phyloP scores from a whole-genome alignment of 164 flowering plant genomes.

The Magnolia officinalis region DNA sequence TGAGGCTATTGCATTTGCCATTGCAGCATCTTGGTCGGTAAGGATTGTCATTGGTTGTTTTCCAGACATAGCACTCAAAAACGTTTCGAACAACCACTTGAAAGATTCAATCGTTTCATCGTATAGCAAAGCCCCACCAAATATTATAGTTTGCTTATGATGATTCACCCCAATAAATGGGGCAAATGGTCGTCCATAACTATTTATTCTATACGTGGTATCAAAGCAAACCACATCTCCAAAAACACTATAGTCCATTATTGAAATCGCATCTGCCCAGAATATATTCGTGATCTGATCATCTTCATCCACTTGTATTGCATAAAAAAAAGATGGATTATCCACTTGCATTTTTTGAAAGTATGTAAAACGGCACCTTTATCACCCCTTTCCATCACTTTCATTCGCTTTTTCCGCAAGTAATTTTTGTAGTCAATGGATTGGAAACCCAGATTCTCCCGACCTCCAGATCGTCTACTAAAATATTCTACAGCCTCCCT shows the following conservation, averaged over 20 bases:
- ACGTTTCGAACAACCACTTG: background rate
- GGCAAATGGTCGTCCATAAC: background rate
- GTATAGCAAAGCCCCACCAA: background rate
- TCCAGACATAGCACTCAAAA: background rate
- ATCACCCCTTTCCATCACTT: background rate
- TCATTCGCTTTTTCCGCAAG: background rate
- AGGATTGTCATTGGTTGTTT: background rate
- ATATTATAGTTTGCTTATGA: background rate
- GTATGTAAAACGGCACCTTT: slow-evolving; percentile 5
- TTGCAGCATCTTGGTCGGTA: too few relatives aligned
- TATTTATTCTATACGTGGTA: background rate
- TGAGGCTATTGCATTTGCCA: too few relatives aligned
- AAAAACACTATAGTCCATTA: slow-evolving; percentile 12
- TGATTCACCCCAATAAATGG: slow-evolving; percentile 3
- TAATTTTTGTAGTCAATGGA: background rate
- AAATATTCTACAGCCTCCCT: background rate
- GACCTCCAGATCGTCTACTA: background rate
- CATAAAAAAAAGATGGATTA: slow-evolving; percentile 9
- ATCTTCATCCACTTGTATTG: slow-evolving; percentile 16
- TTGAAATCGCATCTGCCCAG: slow-evolving; percentile 18
- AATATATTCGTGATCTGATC: slow-evolving; percentile 14
- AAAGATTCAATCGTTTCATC: background rate
- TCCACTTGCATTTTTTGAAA: slow-evolving; percentile 7
- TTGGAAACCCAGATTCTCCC: background rate
- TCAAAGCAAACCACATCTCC: slow-evolving; percentile 16